Conservation (phyloP, 306 rosid species). For the Cucumis melo region DNA sequence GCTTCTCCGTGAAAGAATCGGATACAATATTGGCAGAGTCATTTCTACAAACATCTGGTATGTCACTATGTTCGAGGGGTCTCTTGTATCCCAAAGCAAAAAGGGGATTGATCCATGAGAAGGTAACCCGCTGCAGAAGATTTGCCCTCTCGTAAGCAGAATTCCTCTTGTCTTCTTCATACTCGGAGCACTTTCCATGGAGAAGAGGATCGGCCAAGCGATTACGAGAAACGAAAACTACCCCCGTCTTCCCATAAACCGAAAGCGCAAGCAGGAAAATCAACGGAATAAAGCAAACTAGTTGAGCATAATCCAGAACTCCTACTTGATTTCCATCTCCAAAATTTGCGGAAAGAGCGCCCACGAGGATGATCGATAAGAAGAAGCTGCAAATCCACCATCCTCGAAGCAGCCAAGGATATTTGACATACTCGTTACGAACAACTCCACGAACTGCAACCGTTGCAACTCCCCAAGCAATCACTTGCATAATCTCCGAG, state of each 20-base stretch:
- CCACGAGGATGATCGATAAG: conserved; percentile 21
- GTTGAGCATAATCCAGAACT: conserved; percentile 29
- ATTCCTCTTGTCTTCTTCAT: conserved; percentile 14
- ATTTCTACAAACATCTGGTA: conserved; percentile 54
- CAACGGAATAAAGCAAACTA: conserved; percentile 37
- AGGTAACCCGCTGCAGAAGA: conserved; percentile 50
- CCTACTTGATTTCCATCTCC: conserved; percentile 18
- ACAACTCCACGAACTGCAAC: conserved; percentile 22
- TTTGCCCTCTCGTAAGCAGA: conserved; percentile 59
- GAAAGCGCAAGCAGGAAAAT: conserved; percentile 42
- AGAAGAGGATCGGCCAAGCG: conserved; percentile 57
- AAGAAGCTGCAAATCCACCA: conserved; percentile 80
- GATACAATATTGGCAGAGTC: conserved; percentile 60
- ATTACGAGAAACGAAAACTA: conserved; percentile 8
- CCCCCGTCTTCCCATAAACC: conserved; percentile 51
- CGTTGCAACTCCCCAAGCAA: conserved; percentile 40
- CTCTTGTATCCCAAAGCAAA: conserved; percentile 57
- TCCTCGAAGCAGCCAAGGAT: conserved; percentile 62
- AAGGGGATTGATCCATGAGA: conserved; percentile 90
- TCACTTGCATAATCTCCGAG: conserved; percentile 43
- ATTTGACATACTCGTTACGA: conserved; percentile 15
- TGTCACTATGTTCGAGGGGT: conserved; percentile 47
- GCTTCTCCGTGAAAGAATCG: conserved; percentile 34
- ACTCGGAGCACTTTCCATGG: conserved; percentile 23
- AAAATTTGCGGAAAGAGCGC: conserved; percentile 25